Evolutionary conservation across 2,329 filamentous ascomycete species (phyloP).

Genomic region (Diaporthe nobilis): DNA sequence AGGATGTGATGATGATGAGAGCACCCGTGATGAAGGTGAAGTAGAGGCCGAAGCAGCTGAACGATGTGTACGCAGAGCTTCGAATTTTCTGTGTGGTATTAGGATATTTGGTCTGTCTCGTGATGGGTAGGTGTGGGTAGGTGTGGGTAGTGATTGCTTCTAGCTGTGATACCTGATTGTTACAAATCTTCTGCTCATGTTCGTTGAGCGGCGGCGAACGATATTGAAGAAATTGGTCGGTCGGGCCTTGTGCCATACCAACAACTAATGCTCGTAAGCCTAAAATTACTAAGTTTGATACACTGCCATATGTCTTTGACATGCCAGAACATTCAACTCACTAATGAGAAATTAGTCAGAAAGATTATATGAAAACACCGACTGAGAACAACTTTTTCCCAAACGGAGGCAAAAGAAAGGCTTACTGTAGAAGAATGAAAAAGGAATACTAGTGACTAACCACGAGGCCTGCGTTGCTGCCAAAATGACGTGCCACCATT

Average conservation of each 20-base stretch:
- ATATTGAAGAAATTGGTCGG: not conserved
- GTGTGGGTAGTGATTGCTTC: not conserved
- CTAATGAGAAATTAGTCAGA: not conserved
- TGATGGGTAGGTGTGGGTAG: too few species aligned
- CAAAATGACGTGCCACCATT: conserved; percentile 37
- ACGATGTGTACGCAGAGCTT: not conserved
- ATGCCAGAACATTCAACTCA: not conserved
- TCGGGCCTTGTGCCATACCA: not conserved
- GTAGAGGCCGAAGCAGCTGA: conserved; percentile 18
- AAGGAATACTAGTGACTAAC: not conserved
- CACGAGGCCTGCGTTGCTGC: conserved; percentile 27
- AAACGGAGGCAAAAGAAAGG: not conserved
- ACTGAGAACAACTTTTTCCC: not conserved
- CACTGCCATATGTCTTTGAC: not conserved
- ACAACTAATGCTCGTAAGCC: not conserved
- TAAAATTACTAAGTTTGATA: fast-evolving
- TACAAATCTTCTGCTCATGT: not conserved
- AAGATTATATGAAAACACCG: fast-evolving
- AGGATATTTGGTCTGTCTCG: not conserved
- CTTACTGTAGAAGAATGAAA: not conserved
- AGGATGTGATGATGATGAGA: not conserved
- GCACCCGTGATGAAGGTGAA: not conserved
- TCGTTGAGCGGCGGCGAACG: not conserved
- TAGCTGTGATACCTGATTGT: not conserved
- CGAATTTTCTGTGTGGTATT: not conserved